Percentiles rank a stretch among this genome's conserved stretches.
Conservation (phyloP, 441 rosid genomes). For the Populus hybrid region DNA sequence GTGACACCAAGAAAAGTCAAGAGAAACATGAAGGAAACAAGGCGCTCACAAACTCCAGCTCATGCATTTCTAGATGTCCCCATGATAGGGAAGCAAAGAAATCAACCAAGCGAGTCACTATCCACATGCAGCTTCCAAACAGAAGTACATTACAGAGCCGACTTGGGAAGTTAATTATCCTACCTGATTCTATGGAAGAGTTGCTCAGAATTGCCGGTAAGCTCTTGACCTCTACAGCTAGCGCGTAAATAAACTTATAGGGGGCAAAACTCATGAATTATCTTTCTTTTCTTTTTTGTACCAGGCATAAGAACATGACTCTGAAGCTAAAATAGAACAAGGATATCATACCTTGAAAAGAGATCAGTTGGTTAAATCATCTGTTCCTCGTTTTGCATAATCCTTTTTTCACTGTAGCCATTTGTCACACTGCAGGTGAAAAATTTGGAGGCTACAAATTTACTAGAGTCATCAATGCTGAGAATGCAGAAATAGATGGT, state of each 20-base stretch:
- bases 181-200: conserved; percentile 79
- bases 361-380: not conserved
- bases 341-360: conserved; percentile 5
- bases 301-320: not conserved
- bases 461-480: conserved; percentile 52
- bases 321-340: not conserved
- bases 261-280: not conserved
- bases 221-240: conserved; percentile 26
- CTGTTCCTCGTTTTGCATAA: conserved; percentile 21
- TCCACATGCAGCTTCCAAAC: conserved; percentile 52
- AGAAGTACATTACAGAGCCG: conserved; percentile 32
- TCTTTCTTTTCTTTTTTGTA: not conserved
- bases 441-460: conserved; percentile 66
- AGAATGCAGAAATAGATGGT: conserved; percentile 87
- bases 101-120: conserved; percentile 64
- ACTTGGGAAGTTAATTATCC: conserved; percentile 57
- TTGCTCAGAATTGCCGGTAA: conserved; percentile 82
- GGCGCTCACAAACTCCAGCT: conserved; percentile 25
- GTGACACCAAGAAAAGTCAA: conserved; percentile 23
- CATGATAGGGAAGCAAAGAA: conserved; percentile 25
- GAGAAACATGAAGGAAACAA: conserved; percentile 27
- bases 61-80: conserved; percentile 26
- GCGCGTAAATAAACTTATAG: conserved; percentile 20
- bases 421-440: conserved; percentile 68
- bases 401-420: conserved; percentile 31